Percentiles rank a stretch among this genome's conserved stretches.
These are phyloP conservation scores for Aaosphaeria arxii DNA, from an alignment of 2,329 filamentous ascomycete species.

Conservation along the genomic window DNA sequence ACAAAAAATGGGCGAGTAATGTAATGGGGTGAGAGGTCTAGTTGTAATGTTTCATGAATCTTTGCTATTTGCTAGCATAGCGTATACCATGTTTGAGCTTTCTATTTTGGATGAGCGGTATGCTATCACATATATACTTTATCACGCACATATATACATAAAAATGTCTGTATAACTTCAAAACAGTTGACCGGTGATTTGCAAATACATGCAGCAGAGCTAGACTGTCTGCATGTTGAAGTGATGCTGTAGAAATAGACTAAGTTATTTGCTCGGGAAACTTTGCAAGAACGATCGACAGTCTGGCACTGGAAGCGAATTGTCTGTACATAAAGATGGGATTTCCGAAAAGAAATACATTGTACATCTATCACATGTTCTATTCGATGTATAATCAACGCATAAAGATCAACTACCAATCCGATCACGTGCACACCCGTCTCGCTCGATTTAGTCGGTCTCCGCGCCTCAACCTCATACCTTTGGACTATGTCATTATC, in stretches of 20 bases:
- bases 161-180: too few species aligned
- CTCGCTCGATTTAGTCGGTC: neutral
- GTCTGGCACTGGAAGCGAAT: neutral
- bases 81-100: conserved; percentile 34
- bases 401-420: too few species aligned
- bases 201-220: too few species aligned
- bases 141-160: too few species aligned
- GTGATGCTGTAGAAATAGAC: too few species aligned
- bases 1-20: neutral
- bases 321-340: conserved; percentile 32
- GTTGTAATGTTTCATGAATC: conserved; percentile 31
- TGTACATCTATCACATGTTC: too few species aligned
- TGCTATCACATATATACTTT: conserved; percentile 10
- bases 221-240: too few species aligned
- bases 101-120: conserved; percentile 23
- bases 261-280: too few species aligned
- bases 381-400: too few species aligned
- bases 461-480: neutral
- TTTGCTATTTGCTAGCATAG: conserved; percentile 37
- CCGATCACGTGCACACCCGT: conserved; percentile 3
- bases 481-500: too few species aligned
- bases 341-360: neutral
- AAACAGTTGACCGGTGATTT: too few species aligned
- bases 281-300: too few species aligned
- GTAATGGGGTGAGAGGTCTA: conserved; percentile 9